Conservation (phyloP, 2,329 filamentous ascomycete species). For the Didymella glomerata region DNA sequence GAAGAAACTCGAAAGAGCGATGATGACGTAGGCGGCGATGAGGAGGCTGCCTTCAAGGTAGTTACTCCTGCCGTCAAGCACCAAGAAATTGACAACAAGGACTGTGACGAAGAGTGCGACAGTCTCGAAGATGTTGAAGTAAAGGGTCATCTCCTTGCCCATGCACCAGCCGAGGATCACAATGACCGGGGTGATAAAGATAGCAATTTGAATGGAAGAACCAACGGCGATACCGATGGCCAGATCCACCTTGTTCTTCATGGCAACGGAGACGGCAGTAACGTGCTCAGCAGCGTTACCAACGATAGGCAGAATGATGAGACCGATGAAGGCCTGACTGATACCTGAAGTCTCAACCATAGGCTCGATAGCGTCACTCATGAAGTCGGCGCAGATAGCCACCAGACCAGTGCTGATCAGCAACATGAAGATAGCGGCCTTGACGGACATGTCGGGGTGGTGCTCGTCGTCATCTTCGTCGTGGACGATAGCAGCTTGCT, state of each 20-base stretch:
- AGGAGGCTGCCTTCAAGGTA: conserved; percentile 81
- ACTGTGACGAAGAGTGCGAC: conserved; percentile 83
- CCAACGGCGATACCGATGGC: conserved; percentile 83
- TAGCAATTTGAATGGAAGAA: conserved; percentile 79
- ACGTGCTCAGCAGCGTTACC: conserved; percentile 85
- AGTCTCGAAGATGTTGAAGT: conserved; percentile 69
- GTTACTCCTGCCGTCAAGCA: conserved; percentile 82
- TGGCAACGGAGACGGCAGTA: conserved; percentile 79
- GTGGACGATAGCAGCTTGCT: conserved; percentile 30
- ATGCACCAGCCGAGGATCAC: conserved; percentile 83
- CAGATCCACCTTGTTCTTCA: conserved; percentile 86
- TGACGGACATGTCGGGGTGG: conserved; percentile 62
- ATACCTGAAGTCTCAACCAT: conserved; percentile 69
- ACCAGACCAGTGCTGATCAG: conserved; percentile 64
- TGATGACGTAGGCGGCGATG: conserved; percentile 81
- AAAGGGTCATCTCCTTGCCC: conserved; percentile 72
- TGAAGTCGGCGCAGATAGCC: conserved; percentile 73
- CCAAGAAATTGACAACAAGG: conserved; percentile 85
- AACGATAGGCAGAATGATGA: conserved; percentile 84
- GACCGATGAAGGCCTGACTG: conserved; percentile 77
- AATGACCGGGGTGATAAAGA: conserved; percentile 79
- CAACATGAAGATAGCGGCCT: conserved; percentile 64
- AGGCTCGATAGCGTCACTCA: conserved; percentile 75
- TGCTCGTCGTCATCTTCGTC: conserved; percentile 43
- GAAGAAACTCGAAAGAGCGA: conserved; percentile 66